phyloP scores from a whole-genome alignment of 257 asterid species.

The Penstemon barbatus region DNA sequence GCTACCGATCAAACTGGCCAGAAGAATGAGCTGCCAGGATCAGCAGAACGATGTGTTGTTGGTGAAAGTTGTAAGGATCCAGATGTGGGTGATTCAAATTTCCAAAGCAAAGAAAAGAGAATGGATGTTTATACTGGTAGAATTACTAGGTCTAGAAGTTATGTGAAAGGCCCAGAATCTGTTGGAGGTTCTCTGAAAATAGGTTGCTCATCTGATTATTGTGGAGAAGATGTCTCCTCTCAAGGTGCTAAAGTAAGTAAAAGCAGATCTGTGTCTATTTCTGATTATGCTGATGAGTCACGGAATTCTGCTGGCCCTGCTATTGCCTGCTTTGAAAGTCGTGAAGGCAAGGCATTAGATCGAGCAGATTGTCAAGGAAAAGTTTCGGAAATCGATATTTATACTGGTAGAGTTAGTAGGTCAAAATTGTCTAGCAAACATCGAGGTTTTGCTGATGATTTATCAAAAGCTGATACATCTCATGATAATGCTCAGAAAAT shows the following conservation, averaged over 20 bases:
- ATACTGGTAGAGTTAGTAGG: conserved; percentile 29
- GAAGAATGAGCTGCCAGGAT: conserved; percentile 32
- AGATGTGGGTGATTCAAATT: conserved; percentile 36
- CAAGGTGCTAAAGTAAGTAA: conserved; percentile 26
- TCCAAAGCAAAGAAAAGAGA: conserved; percentile 32
- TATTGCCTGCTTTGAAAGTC: conserved; percentile 19
- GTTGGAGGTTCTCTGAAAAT: conserved; percentile 30
- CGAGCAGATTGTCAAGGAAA: conserved; percentile 28
- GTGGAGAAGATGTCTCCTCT: conserved; percentile 24
- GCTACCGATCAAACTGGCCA: conserved; percentile 33
- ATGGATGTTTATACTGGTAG: conserved; percentile 27
- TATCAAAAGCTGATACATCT: conserved; percentile 36
- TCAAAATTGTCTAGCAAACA: conserved; percentile 32
- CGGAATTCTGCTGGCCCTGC: conserved; percentile 32
- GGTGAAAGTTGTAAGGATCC: conserved; percentile 32
- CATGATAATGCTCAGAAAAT: conserved; percentile 31
- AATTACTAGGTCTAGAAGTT: conserved; percentile 34
- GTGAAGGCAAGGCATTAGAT: conserved; percentile 27
- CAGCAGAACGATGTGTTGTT: conserved; percentile 35
- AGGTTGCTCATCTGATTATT: conserved; percentile 29
- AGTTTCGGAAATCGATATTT: conserved; percentile 30
- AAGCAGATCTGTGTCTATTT: conserved; percentile 25
- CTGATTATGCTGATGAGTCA: conserved; percentile 23
- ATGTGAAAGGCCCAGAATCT: conserved; percentile 26
- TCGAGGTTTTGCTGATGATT: conserved; percentile 24